Conservation (phyloP, 805 yeast genomes). For the Yarrowia divulgata region DNA sequence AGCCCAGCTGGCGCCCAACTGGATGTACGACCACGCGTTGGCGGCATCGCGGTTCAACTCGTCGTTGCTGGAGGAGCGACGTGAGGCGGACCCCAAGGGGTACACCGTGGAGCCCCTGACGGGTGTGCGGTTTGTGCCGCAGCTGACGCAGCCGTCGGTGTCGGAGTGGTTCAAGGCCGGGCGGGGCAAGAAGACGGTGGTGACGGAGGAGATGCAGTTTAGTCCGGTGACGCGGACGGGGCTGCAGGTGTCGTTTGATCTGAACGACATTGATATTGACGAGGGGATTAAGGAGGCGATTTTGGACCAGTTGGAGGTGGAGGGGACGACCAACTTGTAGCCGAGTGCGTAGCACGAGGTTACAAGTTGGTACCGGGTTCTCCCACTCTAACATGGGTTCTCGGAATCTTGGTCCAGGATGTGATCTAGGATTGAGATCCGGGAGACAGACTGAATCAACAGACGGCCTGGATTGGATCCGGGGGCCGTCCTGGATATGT, state of each 20-base stretch:
- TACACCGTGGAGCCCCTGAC: slow-evolving; percentile 63
- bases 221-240: slow-evolving; percentile 69
- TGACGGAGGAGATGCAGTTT: slow-evolving; percentile 49
- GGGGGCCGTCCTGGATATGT: no score
- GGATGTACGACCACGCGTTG: slow-evolving; percentile 86
- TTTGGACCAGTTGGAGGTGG: slow-evolving; percentile 44
- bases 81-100: slow-evolving; percentile 51
- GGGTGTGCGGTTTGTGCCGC: slow-evolving; percentile 60
- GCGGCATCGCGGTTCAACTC: slow-evolving; percentile 77
- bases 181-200: slow-evolving; percentile 47
- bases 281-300: slow-evolving; percentile 58
- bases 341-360: no score
- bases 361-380: no score
- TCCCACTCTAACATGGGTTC: no score
- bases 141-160: slow-evolving; percentile 72
- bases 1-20: slow-evolving; percentile 54
- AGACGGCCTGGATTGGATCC: no score
- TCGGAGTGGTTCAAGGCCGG: slow-evolving; percentile 50
- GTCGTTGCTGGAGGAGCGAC: slow-evolving; percentile 64
- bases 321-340: slow-evolving; percentile 36
- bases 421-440: no score
- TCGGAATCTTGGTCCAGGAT: no score
- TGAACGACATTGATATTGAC: slow-evolving; percentile 62
- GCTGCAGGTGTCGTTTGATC: slow-evolving; percentile 63
- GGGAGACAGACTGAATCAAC: no score